Evolutionary conservation across 75 land plant species (phyloP), one percentile per base, ranked within the genome.

Genomic region (Isoetes taiwanensis): DNA sequence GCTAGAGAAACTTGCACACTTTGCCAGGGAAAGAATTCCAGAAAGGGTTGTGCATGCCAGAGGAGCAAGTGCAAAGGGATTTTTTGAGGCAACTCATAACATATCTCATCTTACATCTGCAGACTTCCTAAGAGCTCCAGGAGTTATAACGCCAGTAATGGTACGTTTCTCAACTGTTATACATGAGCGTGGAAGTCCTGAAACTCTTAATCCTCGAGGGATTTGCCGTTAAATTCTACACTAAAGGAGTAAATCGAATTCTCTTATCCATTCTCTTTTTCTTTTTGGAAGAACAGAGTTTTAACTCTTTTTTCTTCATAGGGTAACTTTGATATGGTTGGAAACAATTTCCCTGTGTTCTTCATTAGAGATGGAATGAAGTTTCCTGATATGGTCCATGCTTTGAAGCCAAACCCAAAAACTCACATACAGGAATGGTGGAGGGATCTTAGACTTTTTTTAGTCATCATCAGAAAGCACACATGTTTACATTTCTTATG

Each of bases 311-410:
- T 46, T 46, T n/a, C 25, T 46, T 6, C 50, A 23, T 16, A 68
- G n/a, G 70, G 70, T 0, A 68, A 61, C 30, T 68, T 64, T 64
- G 70, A 68, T 57, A 68, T 68, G 70, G 63, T 59, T 17, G 70
- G 70, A 27, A 68, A 68, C 24, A 68, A 68, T 57, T 52, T 64
- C 23, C 70, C 70, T 10, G 70, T 68, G 8, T 68, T 68, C 58
- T 68, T 59, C 37, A 32, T 68, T 23, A 38, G 70, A 0, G 70
- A 68, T 41, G 42, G 50, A 46, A 46, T 46, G 8, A 46, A 46
- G 50, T 46, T 46, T 23, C 16, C 50, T 46, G 50, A 46, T 23
- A 46, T 46, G 50, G 25, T 46, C 16, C 50, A 46, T 23, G 50
- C 50, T 16, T 23, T 46, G 21, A 46, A 46, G 19, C 50, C 50